Conservation (phyloP, 2,329 filamentous ascomycete species). For the Stromatinia cepivora region DNA sequence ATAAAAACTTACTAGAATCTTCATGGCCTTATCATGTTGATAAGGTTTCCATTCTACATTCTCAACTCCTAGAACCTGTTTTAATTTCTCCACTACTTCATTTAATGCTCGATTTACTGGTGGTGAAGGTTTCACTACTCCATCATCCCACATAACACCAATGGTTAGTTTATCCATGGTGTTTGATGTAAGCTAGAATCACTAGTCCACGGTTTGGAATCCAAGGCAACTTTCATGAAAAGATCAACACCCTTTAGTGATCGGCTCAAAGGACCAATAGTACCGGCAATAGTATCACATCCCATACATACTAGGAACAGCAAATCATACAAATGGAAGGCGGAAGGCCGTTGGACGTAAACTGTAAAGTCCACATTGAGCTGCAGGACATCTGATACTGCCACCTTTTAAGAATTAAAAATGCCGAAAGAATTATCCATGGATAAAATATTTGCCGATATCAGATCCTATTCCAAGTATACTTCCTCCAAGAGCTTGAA, state of each 20-base stretch:
- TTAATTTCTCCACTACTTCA: not conserved
- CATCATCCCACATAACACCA: not conserved
- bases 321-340: slow-evolving; percentile 27
- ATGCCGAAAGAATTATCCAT: not conserved
- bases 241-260: not conserved
- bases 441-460: not conserved
- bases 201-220: not conserved
- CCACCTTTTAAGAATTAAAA: slow-evolving; percentile 28
- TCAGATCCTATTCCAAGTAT: slow-evolving; percentile 9
- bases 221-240: slow-evolving; percentile 22
- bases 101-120: not conserved
- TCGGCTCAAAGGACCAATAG: not conserved
- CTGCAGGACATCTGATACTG: slow-evolving; percentile 43
- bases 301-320: not conserved
- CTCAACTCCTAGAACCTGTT: not conserved
- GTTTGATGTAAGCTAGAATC: slow-evolving; percentile 42
- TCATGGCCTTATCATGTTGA: not conserved
- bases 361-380: slow-evolving; percentile 42
- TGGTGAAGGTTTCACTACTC: not conserved
- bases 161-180: slow-evolving; percentile 1
- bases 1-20: not conserved
- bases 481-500: not conserved
- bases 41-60: not conserved
- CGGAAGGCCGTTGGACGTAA: slow-evolving; percentile 38
- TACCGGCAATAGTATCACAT: not conserved